phyloP scores from a whole-genome alignment of 768 basidiomycete species.

The Rhizopogon salebrosus region DNA sequence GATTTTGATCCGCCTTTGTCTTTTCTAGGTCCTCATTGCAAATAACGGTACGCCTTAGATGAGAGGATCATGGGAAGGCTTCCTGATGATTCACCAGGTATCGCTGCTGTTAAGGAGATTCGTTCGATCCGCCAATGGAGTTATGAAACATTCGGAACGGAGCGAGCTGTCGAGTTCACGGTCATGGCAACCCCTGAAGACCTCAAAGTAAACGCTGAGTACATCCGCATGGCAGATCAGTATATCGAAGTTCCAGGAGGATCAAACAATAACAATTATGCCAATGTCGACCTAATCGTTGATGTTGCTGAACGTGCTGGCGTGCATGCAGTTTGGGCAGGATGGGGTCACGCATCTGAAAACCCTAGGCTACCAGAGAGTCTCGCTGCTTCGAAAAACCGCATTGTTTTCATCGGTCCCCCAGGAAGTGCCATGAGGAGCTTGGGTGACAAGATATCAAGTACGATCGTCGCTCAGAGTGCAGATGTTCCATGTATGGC shows the following conservation, averaged over 20 bases:
- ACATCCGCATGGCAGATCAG: slow-evolving; percentile 99
- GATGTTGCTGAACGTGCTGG: slow-evolving; percentile 96
- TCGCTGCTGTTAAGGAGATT: slow-evolving; percentile 99
- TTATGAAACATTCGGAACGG: slow-evolving; percentile 97
- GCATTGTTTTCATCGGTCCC: slow-evolving; percentile 98
- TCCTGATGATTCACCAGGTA: slow-evolving; percentile 53
- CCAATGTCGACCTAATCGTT: slow-evolving; percentile 98
- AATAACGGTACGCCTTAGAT: slow-evolving; percentile 72
- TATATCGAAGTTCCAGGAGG: slow-evolving; percentile 99
- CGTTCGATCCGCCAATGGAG: slow-evolving; percentile 99
- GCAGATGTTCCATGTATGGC: slow-evolving; percentile 97
- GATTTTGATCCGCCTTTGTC: background rate
- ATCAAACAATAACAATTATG: slow-evolving; percentile 98
- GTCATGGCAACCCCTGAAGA: slow-evolving; percentile 99
- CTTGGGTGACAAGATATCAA: slow-evolving; percentile 98
- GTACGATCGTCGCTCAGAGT: slow-evolving; percentile 97
- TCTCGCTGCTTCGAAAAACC: slow-evolving; percentile 85
- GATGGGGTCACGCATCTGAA: slow-evolving; percentile 99
- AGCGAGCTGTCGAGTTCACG: slow-evolving; percentile 95
- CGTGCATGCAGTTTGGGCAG: slow-evolving; percentile 99
- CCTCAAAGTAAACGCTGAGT: slow-evolving; percentile 97
- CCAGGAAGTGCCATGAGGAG: slow-evolving; percentile 99
- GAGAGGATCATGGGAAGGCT: slow-evolving; percentile 2
- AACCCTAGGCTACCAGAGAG: slow-evolving; percentile 96
- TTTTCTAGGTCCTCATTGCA: slow-evolving; percentile 85